A percentile compares a stretch with the other conserved stretches of the same genome.
These are phyloP conservation scores for Kwoniella sp. DNA, from an alignment of 768 basidiomycete species.

Conservation along the genomic window DNA sequence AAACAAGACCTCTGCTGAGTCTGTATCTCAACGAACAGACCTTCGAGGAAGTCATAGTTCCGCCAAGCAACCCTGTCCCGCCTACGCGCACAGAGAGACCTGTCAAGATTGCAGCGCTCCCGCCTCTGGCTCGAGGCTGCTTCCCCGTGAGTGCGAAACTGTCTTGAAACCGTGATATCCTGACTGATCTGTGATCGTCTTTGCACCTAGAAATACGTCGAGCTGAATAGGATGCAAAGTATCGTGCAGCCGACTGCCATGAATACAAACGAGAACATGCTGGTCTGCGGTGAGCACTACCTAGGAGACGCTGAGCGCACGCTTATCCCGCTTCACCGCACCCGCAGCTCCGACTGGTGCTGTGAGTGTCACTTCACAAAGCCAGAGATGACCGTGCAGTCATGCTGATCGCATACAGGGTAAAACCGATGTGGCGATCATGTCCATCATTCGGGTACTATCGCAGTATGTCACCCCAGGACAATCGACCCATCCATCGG, in stretches of 20 bases:
- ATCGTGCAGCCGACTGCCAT: constrained; percentile 92
- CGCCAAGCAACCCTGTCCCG: constrained; percentile 74
- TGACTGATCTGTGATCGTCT: no score
- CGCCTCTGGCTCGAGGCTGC: constrained; percentile 69
- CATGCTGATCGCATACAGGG: constrained; percentile 58
- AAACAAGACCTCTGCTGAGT: neutral
- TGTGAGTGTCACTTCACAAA: constrained; percentile 55
- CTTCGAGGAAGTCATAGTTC: constrained; percentile 83
- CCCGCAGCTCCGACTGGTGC: constrained; percentile 89
- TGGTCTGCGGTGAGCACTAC: constrained; percentile 67
- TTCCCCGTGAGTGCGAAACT: constrained; percentile 72
- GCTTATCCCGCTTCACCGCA: no score
- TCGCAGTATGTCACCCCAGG: constrained; percentile 59
- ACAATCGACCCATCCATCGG: constrained; percentile 30
- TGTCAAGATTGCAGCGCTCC: constrained; percentile 67
- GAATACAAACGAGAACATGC: constrained; percentile 90
- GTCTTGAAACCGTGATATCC: no score
- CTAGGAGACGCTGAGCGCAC: neutral
- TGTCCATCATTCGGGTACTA: constrained; percentile 83
- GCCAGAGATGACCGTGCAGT: neutral
- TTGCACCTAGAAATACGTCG: constrained; percentile 65
- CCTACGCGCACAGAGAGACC: constrained; percentile 67
- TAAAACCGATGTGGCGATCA: constrained; percentile 97
- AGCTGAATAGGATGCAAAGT: constrained; percentile 89
- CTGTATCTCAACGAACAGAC: constrained; percentile 55